A percentile compares a stretch with the other conserved stretches of the same genome.
Evolutionary conservation across 148 eudicot species (phyloP).

Genomic region (Rhododendron griersonianum): DNA sequence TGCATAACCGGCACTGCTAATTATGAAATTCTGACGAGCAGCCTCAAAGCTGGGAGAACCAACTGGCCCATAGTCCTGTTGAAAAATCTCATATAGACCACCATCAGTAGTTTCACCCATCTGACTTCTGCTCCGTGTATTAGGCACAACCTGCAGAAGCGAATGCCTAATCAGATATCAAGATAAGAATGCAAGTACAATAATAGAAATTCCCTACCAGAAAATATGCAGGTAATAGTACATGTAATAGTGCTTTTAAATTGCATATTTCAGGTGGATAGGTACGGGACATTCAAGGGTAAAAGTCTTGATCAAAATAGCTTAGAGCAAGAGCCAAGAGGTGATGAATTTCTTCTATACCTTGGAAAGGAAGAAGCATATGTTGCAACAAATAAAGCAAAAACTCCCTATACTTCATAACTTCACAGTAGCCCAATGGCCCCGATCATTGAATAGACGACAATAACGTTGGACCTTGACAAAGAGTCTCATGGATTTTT

Average conservation of each 20-base stretch:
- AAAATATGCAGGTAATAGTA: background rate
- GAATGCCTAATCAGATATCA: background rate
- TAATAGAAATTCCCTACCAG: background rate
- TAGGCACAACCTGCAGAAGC: slow-evolving; percentile 80
- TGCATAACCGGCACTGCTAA: slow-evolving; percentile 98
- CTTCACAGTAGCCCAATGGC: background rate
- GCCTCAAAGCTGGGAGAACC: slow-evolving; percentile 86
- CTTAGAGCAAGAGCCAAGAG: background rate
- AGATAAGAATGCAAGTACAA: background rate
- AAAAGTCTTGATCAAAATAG: background rate
- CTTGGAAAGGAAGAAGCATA: background rate
- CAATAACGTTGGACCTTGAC: background rate
- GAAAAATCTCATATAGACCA: slow-evolving; percentile 96
- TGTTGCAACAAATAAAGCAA: background rate
- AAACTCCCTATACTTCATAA: background rate
- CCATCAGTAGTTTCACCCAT: slow-evolving; percentile 99
- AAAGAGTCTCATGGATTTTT: background rate
- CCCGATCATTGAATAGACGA: background rate
- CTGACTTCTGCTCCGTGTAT: slow-evolving; percentile 96
- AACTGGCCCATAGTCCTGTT: slow-evolving; percentile 95
- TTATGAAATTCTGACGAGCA: slow-evolving; percentile 93
- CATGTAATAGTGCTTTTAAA: background rate
- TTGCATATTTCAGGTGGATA: background rate
- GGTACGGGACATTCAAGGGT: background rate
- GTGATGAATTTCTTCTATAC: background rate